Evolutionary conservation across 371 early-diverging fungal species (phyloP).

Genomic region (Blastocladiella emersonii): DNA sequence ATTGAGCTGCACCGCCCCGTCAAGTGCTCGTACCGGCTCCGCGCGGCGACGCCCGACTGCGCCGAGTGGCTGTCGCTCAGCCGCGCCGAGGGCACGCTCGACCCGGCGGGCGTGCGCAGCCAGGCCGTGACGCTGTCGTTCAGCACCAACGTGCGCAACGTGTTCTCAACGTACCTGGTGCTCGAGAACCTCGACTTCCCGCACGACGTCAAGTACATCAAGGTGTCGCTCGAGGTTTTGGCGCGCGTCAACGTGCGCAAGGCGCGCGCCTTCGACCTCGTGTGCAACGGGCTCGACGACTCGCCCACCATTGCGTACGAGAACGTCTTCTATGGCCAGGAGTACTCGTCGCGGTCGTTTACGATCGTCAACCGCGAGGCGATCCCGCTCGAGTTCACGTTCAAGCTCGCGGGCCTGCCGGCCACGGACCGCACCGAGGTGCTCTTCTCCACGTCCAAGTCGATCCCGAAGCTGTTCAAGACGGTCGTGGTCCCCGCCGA

Average conservation of each 20-base stretch:
- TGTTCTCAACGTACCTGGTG: conserved; percentile 46
- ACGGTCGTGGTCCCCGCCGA: conserved; percentile 44
- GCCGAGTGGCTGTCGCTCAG: conserved; percentile 44
- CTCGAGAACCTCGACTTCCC: conserved; percentile 53
- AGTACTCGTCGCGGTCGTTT: conserved; percentile 47
- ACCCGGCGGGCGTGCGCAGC: conserved; percentile 19
- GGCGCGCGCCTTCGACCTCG: conserved; percentile 50
- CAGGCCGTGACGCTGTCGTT: conserved; percentile 41
- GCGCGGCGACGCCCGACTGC: conserved; percentile 31
- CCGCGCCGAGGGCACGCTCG: conserved; percentile 45
- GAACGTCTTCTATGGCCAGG: conserved; percentile 42
- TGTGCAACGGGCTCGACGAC: conserved; percentile 36
- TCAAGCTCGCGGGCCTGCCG: conserved; percentile 42
- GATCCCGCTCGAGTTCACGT: conserved; percentile 49
- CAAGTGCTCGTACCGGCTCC: conserved; percentile 38
- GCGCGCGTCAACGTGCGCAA: conserved; percentile 16
- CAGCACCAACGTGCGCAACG: conserved; percentile 32
- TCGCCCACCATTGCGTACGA: conserved; percentile 10
- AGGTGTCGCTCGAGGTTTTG: conserved; percentile 38
- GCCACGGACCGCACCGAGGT: conserved; percentile 42
- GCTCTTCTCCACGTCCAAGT: conserved; percentile 52
- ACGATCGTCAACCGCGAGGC: conserved; percentile 49
- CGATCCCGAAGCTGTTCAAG: conserved; percentile 46
- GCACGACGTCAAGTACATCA: conserved; percentile 45
- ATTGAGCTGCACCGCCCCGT: conserved; percentile 34